These are phyloP conservation scores for Cyclostephanos tholiformis DNA, from an alignment of 108 stramenopile species.

Conservation along the genomic window DNA sequence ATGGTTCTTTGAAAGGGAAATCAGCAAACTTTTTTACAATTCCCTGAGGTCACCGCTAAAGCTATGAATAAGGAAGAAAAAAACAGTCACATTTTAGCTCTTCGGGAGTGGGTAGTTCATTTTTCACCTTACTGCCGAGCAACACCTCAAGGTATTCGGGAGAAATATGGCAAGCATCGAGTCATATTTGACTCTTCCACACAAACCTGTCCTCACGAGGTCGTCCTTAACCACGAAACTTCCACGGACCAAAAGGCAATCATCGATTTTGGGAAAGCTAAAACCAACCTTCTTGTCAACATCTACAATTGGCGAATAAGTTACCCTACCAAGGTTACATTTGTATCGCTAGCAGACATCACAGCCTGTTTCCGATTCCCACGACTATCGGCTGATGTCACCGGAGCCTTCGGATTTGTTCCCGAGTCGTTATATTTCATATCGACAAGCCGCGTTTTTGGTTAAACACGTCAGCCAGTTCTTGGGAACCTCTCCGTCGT, in stretches of 20 bases:
- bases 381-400: neutral
- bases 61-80: slow-evolving; percentile 25
- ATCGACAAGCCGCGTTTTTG: neutral
- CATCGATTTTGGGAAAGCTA: neutral
- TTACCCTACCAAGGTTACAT: neutral
- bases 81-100: slow-evolving; percentile 9
- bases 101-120: neutral
- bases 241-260: neutral
- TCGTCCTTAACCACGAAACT: neutral
- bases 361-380: neutral
- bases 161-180: neutral
- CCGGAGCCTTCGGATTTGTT: neutral
- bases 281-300: neutral
- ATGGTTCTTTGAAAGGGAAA: slow-evolving; percentile 1
- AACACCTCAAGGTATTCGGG: slow-evolving; percentile 6
- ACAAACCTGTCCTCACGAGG: neutral
- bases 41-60: neutral
- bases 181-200: neutral
- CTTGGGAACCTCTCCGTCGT: neutral
- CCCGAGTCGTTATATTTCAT: neutral
- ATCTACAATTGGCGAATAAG: slow-evolving; percentile 1
- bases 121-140: slow-evolving; percentile 9
- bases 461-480: neutral
- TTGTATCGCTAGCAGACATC: neutral
- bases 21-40: neutral